Percentiles rank a stretch among this genome's conserved stretches.
These are phyloP conservation scores for Calonectria pseudoturangicola DNA, from an alignment of 2,329 filamentous ascomycete species.

Conservation along the genomic window DNA sequence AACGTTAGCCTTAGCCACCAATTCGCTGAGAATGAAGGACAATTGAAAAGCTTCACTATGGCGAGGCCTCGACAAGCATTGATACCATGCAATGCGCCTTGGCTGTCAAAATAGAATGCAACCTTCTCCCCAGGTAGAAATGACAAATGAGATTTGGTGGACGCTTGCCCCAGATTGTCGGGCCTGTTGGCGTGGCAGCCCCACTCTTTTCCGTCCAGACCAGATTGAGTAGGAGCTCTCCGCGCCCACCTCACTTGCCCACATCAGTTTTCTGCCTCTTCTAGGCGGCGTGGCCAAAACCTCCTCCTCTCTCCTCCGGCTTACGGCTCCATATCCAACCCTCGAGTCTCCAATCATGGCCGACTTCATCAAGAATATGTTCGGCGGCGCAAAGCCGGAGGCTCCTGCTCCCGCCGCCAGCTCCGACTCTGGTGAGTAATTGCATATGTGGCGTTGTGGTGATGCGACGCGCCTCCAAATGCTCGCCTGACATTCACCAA, in stretches of 20 bases:
- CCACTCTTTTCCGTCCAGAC: constrained; percentile 42
- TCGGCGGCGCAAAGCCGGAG: constrained; percentile 78
- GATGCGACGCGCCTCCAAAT: constrained; percentile 37
- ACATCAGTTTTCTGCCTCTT: constrained; percentile 54
- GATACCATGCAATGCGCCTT: neutral
- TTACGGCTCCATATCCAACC: constrained; percentile 47
- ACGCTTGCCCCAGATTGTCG: constrained; percentile 51
- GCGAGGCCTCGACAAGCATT: neutral
- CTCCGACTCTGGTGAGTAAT: constrained; percentile 78
- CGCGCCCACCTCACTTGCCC: constrained; percentile 37
- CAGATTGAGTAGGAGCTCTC: constrained; percentile 51
- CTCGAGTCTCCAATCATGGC: constrained; percentile 66
- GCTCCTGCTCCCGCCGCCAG: constrained; percentile 66
- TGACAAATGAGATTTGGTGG: constrained; percentile 24
- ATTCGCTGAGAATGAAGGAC: neutral
- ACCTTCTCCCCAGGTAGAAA: neutral
- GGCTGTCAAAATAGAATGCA: neutral
- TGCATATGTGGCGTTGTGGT: constrained; percentile 28
- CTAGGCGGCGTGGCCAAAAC: constrained; percentile 50
- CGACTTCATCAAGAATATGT: constrained; percentile 79
- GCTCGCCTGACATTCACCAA: constrained; percentile 15
- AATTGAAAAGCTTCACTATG: neutral
- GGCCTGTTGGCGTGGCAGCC: constrained; percentile 36
- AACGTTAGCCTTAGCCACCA: neutral
- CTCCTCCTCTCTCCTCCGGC: constrained; percentile 43